A percentile compares a stretch with the other conserved stretches of the same genome.
Conservation (phyloP, 495 filamentous ascomycete genomes). For the Penicillium nucicola region DNA sequence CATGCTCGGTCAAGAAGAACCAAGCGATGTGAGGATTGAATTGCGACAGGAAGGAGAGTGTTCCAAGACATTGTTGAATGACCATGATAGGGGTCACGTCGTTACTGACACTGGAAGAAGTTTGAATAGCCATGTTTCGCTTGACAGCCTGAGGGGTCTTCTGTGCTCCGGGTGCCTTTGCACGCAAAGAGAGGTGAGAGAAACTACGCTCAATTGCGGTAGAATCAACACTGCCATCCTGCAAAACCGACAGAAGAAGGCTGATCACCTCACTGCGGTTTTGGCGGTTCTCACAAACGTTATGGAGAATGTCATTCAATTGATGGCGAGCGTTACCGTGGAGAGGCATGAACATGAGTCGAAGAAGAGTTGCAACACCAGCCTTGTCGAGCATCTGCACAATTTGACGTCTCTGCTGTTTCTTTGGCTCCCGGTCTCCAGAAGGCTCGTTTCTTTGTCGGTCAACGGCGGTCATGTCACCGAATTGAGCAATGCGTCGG, state of each 20-base stretch:
- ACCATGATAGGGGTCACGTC: conserved; percentile 93
- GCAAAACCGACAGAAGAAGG: conserved; percentile 88
- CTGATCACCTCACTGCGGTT: conserved; percentile 94
- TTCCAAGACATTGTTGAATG: conserved; percentile 87
- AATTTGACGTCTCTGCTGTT: conserved; percentile 71
- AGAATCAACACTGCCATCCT: conserved; percentile 91
- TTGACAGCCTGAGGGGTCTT: conserved; percentile 81
- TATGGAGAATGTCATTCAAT: conserved; percentile 79
- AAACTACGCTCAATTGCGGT: conserved; percentile 94
- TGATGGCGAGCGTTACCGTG: conserved; percentile 76
- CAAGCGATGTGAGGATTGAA: conserved; percentile 82
- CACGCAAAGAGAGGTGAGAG: conserved; percentile 82
- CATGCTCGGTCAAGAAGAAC: conserved; percentile 96
- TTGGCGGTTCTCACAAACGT: conserved; percentile 90
- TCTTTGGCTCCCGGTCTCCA: conserved; percentile 52
- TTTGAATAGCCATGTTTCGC: conserved; percentile 59
- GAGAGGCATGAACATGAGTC: conserved; percentile 94
- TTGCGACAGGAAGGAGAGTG: conserved; percentile 74
- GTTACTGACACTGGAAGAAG: conserved; percentile 52
- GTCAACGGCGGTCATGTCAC: conserved; percentile 46
- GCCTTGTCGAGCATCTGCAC: conserved; percentile 97
- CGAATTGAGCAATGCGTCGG: conserved; percentile 60
- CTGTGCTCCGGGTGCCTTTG: conserved; percentile 69
- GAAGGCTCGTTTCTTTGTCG: conserved; percentile 44
- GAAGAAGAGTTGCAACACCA: conserved; percentile 88